phyloP scores from a whole-genome alignment of 306 rosid species.

The Neltuma alba region DNA sequence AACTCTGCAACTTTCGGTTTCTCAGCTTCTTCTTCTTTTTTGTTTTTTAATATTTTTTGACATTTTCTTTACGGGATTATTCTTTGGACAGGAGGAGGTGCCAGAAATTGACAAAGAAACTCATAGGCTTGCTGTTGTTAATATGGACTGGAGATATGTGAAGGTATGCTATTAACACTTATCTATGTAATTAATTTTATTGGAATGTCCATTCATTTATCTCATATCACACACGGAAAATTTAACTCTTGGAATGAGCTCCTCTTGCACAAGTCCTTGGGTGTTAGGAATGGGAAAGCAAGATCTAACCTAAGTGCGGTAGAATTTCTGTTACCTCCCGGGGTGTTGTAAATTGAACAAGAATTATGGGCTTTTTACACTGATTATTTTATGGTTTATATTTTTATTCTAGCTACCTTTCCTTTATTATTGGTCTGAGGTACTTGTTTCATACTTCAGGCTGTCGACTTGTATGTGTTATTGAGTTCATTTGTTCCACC shows the following conservation, averaged over 20 bases:
- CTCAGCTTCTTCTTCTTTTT: neutral
- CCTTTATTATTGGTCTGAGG: neutral
- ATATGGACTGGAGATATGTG: constrained; percentile 89
- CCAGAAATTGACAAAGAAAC: constrained; percentile 10
- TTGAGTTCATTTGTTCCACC: constrained; percentile 74
- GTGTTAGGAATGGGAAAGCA: neutral
- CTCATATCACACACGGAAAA: neutral
- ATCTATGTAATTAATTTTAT: neutral
- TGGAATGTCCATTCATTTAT: neutral
- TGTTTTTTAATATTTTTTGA: neutral
- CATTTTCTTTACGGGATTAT: neutral
- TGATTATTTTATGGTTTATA: neutral
- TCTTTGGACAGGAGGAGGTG: neutral
- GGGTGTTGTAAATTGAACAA: neutral
- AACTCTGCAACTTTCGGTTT: neutral
- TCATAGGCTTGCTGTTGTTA: constrained; percentile 49
- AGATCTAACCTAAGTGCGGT: neutral
- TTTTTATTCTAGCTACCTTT: neutral
- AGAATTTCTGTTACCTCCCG: neutral
- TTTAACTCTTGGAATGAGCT: constrained; percentile 1
- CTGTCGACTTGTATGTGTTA: constrained; percentile 72
- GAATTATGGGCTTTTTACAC: constrained; percentile 3
- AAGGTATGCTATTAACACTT: constrained; percentile 56
- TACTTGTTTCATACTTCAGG: constrained; percentile 49
- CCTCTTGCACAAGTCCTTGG: neutral